A percentile compares a stretch with the other conserved stretches of the same genome.
Evolutionary conservation across 305 asterid species (phyloP).

Genomic region (Stenogyne calaminthoides): DNA sequence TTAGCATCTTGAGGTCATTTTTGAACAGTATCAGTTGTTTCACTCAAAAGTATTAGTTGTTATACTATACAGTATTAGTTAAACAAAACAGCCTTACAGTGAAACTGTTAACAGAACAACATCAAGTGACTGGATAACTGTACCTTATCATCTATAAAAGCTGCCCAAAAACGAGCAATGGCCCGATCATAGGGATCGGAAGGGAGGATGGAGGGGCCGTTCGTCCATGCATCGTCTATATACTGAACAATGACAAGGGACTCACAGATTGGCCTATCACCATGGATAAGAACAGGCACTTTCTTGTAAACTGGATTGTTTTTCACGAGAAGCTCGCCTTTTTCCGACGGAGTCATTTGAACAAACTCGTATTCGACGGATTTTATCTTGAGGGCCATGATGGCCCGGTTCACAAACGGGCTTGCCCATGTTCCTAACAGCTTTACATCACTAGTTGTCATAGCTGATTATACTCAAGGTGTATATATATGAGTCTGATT

Average conservation of each 20-base stretch:
- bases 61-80: too few species aligned
- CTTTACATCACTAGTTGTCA: constrained; percentile 40
- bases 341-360: constrained; percentile 25
- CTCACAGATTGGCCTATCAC: constrained; percentile 43
- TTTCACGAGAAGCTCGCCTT: constrained; percentile 45
- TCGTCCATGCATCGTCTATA: constrained; percentile 51
- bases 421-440: constrained; percentile 46
- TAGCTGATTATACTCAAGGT: background rate
- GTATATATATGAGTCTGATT: background rate
- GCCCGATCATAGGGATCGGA: constrained; percentile 47
- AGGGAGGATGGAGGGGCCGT: constrained; percentile 51
- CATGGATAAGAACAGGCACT: constrained; percentile 52
- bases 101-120: background rate
- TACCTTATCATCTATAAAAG: constrained; percentile 53
- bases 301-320: constrained; percentile 54
- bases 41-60: too few species aligned
- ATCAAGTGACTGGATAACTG: background rate
- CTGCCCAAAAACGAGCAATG: constrained; percentile 52
- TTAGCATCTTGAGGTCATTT: background rate
- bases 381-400: constrained; percentile 46
- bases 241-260: constrained; percentile 52
- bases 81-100: too few species aligned
- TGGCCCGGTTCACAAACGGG: constrained; percentile 45
- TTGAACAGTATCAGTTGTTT: too few species aligned
- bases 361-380: constrained; percentile 40